Evolutionary conservation across 257 asterid genomes (phyloP).

Genomic region (Oldenlandia corymbosa): DNA sequence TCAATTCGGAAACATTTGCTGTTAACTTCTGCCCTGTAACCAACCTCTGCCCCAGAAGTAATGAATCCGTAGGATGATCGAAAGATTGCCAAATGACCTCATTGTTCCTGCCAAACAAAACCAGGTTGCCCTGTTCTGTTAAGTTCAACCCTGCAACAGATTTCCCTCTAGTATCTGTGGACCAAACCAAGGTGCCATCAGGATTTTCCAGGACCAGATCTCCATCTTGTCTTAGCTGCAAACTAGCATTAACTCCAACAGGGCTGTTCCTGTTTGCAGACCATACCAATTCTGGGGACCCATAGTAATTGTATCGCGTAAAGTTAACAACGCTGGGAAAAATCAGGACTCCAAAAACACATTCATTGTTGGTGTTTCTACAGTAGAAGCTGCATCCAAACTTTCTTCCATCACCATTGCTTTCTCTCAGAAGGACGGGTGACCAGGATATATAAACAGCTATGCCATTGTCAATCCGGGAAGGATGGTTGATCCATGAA

Average conservation of each 20-base stretch:
- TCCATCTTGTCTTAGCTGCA: constrained; percentile 5
- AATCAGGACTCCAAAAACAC: constrained; percentile 9
- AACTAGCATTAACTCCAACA: neutral
- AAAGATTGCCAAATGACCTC: constrained; percentile 16
- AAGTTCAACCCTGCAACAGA: constrained; percentile 13
- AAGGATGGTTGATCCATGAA: constrained; percentile 1
- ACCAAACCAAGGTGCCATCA: constrained; percentile 10
- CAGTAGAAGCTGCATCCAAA: constrained; percentile 2
- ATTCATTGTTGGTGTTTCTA: neutral
- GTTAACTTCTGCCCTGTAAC: constrained; percentile 4
- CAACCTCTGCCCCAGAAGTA: constrained; percentile 4
- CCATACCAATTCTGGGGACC: constrained; percentile 5
- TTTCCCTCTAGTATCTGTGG: constrained; percentile 11
- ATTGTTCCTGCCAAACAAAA: constrained; percentile 6
- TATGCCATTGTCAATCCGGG: neutral
- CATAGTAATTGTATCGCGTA: too few species aligned
- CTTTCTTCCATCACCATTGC: neutral
- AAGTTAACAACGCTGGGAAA: neutral
- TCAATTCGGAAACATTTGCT: constrained; percentile 12
- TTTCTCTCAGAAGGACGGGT: neutral
- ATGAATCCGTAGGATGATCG: constrained; percentile 14
- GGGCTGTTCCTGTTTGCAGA: constrained; percentile 13
- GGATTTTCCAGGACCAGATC: neutral
- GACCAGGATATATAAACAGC: neutral
- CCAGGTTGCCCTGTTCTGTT: constrained; percentile 13